Percentiles rank a stretch among this genome's conserved stretches.
Conservation (phyloP, 1,139 yeast genomes). For the Blastobotrys apis region DNA sequence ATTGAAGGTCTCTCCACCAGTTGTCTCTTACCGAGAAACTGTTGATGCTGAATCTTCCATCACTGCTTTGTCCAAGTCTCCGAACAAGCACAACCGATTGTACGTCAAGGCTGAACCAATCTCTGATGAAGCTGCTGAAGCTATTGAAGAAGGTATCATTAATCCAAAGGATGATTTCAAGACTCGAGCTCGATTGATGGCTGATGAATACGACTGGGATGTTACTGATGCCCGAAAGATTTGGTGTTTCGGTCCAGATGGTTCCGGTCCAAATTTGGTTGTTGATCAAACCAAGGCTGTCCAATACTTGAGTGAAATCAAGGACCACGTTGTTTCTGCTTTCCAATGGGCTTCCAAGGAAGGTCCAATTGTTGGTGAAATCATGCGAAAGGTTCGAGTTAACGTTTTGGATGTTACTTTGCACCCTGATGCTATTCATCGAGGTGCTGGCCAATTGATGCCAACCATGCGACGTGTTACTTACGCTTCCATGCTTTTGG, state of each 20-base stretch:
- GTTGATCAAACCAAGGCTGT: conserved; percentile 99
- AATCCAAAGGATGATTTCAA: conserved; percentile 98
- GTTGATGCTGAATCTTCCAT: conserved; percentile 90
- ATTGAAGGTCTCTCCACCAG: conserved; percentile 95
- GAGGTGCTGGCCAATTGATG: conserved; percentile 99
- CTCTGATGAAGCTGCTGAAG: conserved; percentile 86
- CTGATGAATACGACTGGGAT: conserved; percentile 99
- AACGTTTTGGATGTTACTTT: conserved; percentile 98
- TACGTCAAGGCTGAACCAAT: conserved; percentile 96
- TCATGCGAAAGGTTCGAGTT: conserved; percentile 91
- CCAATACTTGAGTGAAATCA: conserved; percentile 97
- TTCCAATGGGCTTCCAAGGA: conserved; percentile 99
- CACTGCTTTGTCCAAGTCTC: conserved; percentile 97
- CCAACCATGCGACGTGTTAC: conserved; percentile 99
- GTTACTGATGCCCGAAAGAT: conserved; percentile 99
- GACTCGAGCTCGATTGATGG: conserved; percentile 98
- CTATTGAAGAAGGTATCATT: conserved; percentile 89
- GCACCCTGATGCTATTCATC: conserved; percentile 99
- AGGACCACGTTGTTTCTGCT: conserved; percentile 99
- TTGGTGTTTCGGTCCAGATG: conserved; percentile 99
- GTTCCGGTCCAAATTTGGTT: conserved; percentile 97
- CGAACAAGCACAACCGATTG: conserved; percentile 99
- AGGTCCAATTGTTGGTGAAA: conserved; percentile 98
- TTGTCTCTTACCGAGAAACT: conserved; percentile 98
- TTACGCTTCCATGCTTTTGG: conserved; percentile 96